A percentile compares a stretch with the other conserved stretches of the same genome.
phyloP scores from a whole-genome alignment of 495 filamentous ascomycete genomes.

The Trichoderma gamsii region DNA sequence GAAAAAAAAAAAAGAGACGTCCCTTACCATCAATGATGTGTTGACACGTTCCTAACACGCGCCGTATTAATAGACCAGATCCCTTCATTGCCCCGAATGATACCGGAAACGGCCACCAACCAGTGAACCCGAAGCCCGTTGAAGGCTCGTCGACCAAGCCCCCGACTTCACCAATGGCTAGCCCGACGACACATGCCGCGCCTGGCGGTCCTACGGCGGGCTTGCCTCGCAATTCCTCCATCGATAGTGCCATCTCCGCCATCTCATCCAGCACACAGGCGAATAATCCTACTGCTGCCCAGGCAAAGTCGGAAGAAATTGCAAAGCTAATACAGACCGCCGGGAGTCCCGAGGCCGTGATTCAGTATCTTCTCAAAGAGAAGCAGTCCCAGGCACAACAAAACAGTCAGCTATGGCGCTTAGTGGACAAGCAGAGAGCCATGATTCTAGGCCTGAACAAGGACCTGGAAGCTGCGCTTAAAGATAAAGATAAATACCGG shows the following conservation, averaged over 20 bases:
- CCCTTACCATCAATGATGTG: background rate
- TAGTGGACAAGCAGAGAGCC: conserved; percentile 92
- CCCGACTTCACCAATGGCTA: conserved; percentile 29
- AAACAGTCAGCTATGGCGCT: conserved; percentile 86
- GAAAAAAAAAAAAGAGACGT: background rate
- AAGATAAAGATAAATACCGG: conserved; percentile 91
- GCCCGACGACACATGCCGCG: conserved; percentile 25
- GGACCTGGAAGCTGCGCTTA: conserved; percentile 83
- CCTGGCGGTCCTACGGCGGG: conserved; percentile 23
- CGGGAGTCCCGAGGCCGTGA: conserved; percentile 83
- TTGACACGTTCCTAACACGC: conserved; percentile 7
- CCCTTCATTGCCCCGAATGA: conserved; percentile 33
- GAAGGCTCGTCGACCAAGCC: conserved; percentile 28
- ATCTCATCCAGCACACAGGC: conserved; percentile 57
- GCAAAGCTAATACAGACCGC: conserved; percentile 70
- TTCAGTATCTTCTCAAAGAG: conserved; percentile 82
- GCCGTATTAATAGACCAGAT: background rate
- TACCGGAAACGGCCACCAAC: conserved; percentile 31
- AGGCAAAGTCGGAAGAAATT: conserved; percentile 53
- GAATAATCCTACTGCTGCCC: conserved; percentile 57
- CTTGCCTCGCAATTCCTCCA: conserved; percentile 76
- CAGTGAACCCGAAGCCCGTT: conserved; percentile 32
- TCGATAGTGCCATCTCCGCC: conserved; percentile 88
- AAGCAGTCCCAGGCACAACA: conserved; percentile 83
- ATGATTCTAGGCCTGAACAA: conserved; percentile 93